These are phyloP conservation scores for Camelina sativa DNA, from an alignment of 345 rosid species.

Conservation along the genomic window DNA sequence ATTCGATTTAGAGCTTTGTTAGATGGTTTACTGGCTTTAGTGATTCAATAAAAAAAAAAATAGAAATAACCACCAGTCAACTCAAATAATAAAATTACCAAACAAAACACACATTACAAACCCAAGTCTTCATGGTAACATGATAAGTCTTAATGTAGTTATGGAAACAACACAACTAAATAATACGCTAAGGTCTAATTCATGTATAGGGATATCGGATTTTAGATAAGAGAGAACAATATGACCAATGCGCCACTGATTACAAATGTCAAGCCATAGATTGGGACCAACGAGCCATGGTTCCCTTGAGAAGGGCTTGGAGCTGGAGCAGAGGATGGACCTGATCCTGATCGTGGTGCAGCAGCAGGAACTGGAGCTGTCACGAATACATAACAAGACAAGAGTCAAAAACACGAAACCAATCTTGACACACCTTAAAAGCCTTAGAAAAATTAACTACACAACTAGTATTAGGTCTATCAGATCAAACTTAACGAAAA, in stretches of 20 bases:
- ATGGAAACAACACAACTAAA: conserved; percentile 9
- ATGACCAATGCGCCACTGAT: conserved; percentile 25
- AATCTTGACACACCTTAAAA: background rate
- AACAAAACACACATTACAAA: conserved; percentile 3
- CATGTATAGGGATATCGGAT: background rate
- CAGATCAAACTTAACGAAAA: background rate
- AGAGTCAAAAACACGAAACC: conserved; percentile 11
- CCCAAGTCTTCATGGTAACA: conserved; percentile 13
- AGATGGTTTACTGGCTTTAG: conserved; percentile 3
- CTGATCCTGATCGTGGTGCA: background rate
- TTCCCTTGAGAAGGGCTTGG: conserved; percentile 34
- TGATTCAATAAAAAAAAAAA: conserved; percentile 2
- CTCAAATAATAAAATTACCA: conserved; percentile 1
- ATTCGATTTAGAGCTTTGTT: background rate
- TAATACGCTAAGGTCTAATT: conserved; percentile 7
- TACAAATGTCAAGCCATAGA: conserved; percentile 26
- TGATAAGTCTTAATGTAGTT: background rate
- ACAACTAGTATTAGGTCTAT: background rate
- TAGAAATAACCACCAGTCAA: background rate
- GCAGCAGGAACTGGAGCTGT: conserved; percentile 37
- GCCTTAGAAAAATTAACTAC: background rate
- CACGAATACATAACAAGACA: conserved; percentile 8
- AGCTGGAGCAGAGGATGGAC: conserved; percentile 24
- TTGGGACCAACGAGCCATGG: conserved; percentile 35
- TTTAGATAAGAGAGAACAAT: conserved; percentile 27